Base-by-base conservation (phyloP, 371 early-diverging fungal species). In the Sporodiniella umbellata region DNA sequence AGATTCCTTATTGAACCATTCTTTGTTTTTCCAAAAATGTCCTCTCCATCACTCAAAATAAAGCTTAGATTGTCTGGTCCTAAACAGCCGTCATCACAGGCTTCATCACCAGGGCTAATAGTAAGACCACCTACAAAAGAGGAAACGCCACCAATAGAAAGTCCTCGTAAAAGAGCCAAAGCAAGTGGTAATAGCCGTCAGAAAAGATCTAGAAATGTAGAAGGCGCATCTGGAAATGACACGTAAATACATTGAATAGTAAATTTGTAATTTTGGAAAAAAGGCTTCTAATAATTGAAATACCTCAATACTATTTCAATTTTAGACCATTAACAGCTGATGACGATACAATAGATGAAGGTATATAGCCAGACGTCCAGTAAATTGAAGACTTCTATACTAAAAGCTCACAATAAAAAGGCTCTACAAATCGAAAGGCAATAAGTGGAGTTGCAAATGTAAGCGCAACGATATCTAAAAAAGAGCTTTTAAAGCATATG, bases 31-130 rank as follows among this genome's bases (percentile, higher is more conserved):
- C 10, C 10, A 28, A 28, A 7, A 35, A 64, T 64, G 64, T 37
- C 68, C 31, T 60, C 60, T 49, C 60, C 68, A 33, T 47, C 70
- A 22, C 48, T 70, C 19, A 70, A 70, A 49, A 70, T 70, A 42
- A 70, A 57, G 30, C 42, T 70, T 31, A 48, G 66, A 28, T 53
- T 70, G 19, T 55, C 70, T 25, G 48, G 43, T 24, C 58, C 63
- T 4, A 57, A 50, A 31, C 42, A 44, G 25, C 23, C 51, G 17
- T 38, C 48, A 38, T 48, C 62, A 19, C 53, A 45, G 43, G 42
- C 58, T 33, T 23, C 54, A 8, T 37, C 54, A 22, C 51, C 58
- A 23, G 42, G 42, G 17, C 46, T 50, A 8, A 19, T 22, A 11
- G 50, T 55, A 38, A 54, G 43, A 10, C 30, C 33, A 26, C 51